These are phyloP conservation scores for Dryas drummondii DNA, from an alignment of 306 rosid species.

Conservation along the genomic window DNA sequence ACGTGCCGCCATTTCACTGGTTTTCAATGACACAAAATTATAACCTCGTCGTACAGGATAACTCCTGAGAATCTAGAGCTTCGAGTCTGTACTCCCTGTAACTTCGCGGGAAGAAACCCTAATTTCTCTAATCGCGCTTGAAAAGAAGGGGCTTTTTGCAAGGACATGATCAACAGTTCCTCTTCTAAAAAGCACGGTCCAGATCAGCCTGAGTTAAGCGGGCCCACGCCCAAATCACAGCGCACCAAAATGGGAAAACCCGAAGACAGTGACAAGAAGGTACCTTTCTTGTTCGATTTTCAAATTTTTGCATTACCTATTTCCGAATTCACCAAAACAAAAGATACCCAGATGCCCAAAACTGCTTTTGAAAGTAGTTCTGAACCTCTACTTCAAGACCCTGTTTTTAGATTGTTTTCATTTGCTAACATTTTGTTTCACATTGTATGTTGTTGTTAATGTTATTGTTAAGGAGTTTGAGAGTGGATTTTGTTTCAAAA, in stretches of 20 bases:
- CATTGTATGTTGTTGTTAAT: background rate
- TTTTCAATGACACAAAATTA: accelerated
- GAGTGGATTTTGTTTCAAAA: background rate
- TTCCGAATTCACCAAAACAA: slow-evolving; percentile 15
- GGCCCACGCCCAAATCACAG: slow-evolving; percentile 42
- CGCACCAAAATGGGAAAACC: slow-evolving; percentile 56
- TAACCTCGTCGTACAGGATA: background rate
- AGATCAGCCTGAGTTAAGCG: slow-evolving; percentile 52
- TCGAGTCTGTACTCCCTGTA: slow-evolving; percentile 3
- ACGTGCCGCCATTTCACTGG: background rate
- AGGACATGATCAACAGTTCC: slow-evolving; percentile 42
- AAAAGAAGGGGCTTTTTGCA: slow-evolving; percentile 9
- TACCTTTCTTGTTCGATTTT: slow-evolving; percentile 25
- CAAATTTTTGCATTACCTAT: slow-evolving; percentile 28
- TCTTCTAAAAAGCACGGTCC: slow-evolving; percentile 43
- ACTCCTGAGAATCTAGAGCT: background rate
- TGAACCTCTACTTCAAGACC: slow-evolving; percentile 14
- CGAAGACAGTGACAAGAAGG: slow-evolving; percentile 69
- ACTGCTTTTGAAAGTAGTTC: background rate
- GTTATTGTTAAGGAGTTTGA: background rate
- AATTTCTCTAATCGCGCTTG: slow-evolving; percentile 29
- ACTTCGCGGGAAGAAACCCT: slow-evolving; percentile 36
- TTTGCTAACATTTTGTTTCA: background rate
- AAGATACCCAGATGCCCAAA: slow-evolving; percentile 15
- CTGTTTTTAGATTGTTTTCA: slow-evolving; percentile 22